A percentile compares a stretch with the other conserved stretches of the same genome.
phyloP scores from a whole-genome alignment of 2,329 filamentous ascomycete species.

The Grosmannia huntii region DNA sequence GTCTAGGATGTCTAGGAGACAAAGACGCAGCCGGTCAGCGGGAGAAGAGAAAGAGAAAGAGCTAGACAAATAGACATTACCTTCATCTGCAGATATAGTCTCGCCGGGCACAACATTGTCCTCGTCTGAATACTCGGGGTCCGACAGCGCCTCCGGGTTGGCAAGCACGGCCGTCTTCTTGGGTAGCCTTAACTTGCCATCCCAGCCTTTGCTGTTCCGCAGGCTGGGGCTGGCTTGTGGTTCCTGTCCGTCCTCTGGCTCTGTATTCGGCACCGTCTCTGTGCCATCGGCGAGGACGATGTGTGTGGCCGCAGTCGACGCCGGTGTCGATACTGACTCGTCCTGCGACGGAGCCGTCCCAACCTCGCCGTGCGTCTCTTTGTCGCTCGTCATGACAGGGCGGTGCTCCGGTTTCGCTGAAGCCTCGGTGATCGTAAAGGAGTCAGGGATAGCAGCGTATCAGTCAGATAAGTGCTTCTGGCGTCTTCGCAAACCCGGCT shows the following conservation, averaged over 20 bases:
- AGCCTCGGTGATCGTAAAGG: background rate
- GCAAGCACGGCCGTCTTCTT: conserved; percentile 46
- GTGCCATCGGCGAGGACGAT: background rate
- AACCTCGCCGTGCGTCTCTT: background rate
- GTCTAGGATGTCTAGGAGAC: conserved; percentile 42
- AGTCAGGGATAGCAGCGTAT: background rate
- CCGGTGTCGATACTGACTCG: background rate
- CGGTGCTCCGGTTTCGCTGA: background rate
- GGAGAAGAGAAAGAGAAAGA: background rate
- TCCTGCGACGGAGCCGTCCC: background rate
- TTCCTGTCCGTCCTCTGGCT: background rate
- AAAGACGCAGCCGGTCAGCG: background rate
- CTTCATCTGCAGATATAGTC: conserved; percentile 70
- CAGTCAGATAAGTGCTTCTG: background rate
- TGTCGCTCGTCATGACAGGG: background rate
- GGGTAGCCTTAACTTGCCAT: conserved; percentile 68
- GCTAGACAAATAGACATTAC: conserved; percentile 27
- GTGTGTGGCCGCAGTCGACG: background rate
- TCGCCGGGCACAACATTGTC: conserved; percentile 58
- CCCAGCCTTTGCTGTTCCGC: conserved; percentile 60
- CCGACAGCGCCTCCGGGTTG: conserved; percentile 72
- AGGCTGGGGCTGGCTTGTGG: conserved; percentile 28
- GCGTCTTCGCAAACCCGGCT: background rate
- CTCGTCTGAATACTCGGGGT: conserved; percentile 71
- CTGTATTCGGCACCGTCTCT: background rate